Evolutionary conservation across 305 asterid species (phyloP).

Genomic region (Fraxinus greggii): DNA sequence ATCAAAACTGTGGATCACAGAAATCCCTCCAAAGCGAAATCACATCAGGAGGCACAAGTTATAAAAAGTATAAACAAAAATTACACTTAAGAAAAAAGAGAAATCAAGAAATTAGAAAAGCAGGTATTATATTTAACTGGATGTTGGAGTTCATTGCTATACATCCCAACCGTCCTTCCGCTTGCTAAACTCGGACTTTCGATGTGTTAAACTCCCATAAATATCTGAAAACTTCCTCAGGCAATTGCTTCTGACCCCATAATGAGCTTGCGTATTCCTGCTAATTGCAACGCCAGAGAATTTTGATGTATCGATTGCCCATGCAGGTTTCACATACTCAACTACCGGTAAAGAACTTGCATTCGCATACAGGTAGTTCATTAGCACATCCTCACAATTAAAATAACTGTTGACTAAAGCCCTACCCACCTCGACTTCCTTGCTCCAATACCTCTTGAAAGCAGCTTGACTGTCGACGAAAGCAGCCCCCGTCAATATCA

Average conservation of each 20-base stretch:
- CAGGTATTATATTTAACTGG: slow-evolving; percentile 11
- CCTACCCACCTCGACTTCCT: slow-evolving; percentile 54
- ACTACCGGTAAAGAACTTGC: slow-evolving; percentile 50
- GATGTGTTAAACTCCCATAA: slow-evolving; percentile 59
- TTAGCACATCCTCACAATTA: slow-evolving; percentile 88
- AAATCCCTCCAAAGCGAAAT: slow-evolving; percentile 17
- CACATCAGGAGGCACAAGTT: slow-evolving; percentile 13
- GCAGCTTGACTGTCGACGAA: slow-evolving; percentile 59
- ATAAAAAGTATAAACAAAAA: neutral
- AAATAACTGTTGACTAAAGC: slow-evolving; percentile 58
- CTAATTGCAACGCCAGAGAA: slow-evolving; percentile 89
- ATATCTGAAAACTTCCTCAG: slow-evolving; percentile 53
- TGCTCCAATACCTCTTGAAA: slow-evolving; percentile 77
- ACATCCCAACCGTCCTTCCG: slow-evolving; percentile 97
- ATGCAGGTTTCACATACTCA: slow-evolving; percentile 73
- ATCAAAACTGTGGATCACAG: slow-evolving; percentile 11
- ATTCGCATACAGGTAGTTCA: slow-evolving; percentile 84
- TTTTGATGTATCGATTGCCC: slow-evolving; percentile 85
- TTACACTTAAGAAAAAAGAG: slow-evolving; percentile 14
- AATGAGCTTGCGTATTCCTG: slow-evolving; percentile 80
- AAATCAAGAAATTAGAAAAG: neutral
- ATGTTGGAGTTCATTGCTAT: slow-evolving; percentile 31
- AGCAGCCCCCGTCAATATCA: slow-evolving; percentile 93
- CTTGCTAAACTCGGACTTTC: slow-evolving; percentile 55
- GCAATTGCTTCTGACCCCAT: slow-evolving; percentile 72